A percentile compares a stretch with the other conserved stretches of the same genome.
Evolutionary conservation across 768 basidiomycete species (phyloP).

Genomic region (Leccinum rimulosum): DNA sequence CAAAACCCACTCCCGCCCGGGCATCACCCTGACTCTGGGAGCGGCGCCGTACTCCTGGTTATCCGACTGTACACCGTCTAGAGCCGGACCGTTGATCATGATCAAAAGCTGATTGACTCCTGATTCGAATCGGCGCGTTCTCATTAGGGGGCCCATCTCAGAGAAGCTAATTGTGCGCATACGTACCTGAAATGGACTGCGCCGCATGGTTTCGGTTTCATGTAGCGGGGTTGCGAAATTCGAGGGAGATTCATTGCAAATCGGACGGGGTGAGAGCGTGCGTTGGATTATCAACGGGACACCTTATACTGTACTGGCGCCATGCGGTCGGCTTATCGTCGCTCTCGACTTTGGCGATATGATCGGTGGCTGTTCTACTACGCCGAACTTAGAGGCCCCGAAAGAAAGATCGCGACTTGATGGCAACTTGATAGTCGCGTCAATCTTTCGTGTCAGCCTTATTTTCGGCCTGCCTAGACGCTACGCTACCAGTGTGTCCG

Average conservation of each 20-base stretch:
- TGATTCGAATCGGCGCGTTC: neutral
- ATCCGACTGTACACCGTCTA: neutral
- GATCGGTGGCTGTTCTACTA: neutral
- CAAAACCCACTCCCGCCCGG: neutral
- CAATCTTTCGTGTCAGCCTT: neutral
- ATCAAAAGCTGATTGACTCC: neutral
- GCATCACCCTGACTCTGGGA: neutral
- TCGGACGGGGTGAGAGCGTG: neutral
- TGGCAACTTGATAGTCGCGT: neutral
- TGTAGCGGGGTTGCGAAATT: neutral
- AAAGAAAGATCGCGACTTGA: neutral
- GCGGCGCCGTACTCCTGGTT: neutral
- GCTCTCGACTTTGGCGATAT: neutral
- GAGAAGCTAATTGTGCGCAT: neutral
- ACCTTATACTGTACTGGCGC: neutral
- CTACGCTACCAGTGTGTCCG: neutral
- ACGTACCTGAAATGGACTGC: neutral
- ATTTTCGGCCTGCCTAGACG: neutral
- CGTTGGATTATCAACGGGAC: neutral
- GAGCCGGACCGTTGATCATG: neutral
- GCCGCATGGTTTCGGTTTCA: neutral
- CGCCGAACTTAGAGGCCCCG: neutral
- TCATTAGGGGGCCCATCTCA: neutral
- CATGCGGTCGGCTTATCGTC: neutral
- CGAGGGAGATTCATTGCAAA: neutral